Evolutionary conservation across 441 rosid genomes (phyloP).

Genomic region (Eruca vesicaria): DNA sequence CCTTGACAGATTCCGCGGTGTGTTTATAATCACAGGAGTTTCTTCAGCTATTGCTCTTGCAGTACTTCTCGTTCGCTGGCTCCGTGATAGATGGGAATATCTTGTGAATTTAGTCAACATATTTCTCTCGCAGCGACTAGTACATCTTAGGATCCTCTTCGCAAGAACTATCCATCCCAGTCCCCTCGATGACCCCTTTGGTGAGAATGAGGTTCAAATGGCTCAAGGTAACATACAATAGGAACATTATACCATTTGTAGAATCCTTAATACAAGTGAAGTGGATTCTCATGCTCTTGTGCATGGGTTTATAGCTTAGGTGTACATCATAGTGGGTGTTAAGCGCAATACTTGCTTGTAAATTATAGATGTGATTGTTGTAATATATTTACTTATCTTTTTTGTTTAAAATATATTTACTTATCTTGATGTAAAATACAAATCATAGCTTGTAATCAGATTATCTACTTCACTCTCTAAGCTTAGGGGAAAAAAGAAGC

Average conservation of each 20-base stretch:
- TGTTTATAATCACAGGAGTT: conserved; percentile 38
- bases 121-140: not conserved
- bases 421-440: not conserved
- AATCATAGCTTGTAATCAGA: not conserved
- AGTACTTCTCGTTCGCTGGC: not conserved
- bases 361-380: not conserved
- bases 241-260: not conserved
- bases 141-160: not conserved
- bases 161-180: not conserved
- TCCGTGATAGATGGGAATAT: not conserved
- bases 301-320: not conserved
- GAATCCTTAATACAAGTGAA: not conserved
- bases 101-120: not conserved
- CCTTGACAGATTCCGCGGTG: conserved; percentile 35
- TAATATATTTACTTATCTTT: not conserved
- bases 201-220: not conserved
- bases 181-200: not conserved
- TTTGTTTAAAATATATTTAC: not conserved
- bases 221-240: conserved; percentile 6
- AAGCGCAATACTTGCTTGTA: not conserved
- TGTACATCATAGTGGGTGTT: not conserved
- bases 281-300: not conserved
- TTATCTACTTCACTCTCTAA: not conserved
- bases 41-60: conserved; percentile 30
- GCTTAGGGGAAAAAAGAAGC: not conserved